phyloP scores from a whole-genome alignment of 768 basidiomycete species.

The Phanerochaete sordida region DNA sequence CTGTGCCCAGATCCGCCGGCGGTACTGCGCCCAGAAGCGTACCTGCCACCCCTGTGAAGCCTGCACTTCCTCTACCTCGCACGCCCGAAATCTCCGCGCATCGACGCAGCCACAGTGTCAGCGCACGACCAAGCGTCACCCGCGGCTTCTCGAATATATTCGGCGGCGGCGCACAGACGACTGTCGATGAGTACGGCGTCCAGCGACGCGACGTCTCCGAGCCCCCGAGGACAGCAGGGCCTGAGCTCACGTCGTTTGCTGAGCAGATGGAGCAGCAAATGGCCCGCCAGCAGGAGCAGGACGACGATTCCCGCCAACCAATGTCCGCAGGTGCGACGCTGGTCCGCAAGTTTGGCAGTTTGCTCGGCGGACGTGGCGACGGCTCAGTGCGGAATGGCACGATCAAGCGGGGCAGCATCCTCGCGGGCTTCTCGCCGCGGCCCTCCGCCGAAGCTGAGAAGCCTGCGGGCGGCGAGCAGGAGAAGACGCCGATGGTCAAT shows the following conservation, averaged over 20 bases:
- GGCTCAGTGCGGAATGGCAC: constrained; percentile 37
- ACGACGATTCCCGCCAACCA: constrained; percentile 29
- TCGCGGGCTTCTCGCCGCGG: constrained; percentile 40
- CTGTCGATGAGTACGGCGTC: constrained; percentile 41
- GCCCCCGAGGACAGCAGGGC: constrained; percentile 60
- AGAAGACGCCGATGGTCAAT: constrained; percentile 22
- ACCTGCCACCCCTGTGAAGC: constrained; percentile 25
- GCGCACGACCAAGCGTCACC: constrained; percentile 57
- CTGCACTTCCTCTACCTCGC: constrained; percentile 44
- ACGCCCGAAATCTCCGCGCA: constrained; percentile 79
- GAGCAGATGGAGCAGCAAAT: constrained; percentile 26
- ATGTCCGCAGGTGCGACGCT: constrained; percentile 63
- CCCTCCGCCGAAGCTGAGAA: constrained; percentile 27
- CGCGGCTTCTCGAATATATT: constrained; percentile 63
- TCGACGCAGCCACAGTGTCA: constrained; percentile 79
- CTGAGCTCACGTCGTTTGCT: constrained; percentile 56
- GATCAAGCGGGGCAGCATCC: constrained; percentile 48
- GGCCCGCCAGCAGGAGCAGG: constrained; percentile 23
- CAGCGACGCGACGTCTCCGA: constrained; percentile 23
- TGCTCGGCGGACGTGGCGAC: constrained; percentile 46
- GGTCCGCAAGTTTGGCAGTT: constrained; percentile 73
- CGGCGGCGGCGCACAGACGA: constrained; percentile 34
- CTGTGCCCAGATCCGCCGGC: constrained; percentile 28
- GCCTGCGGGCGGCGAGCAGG: constrained; percentile 11
- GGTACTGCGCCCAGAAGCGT: background rate